Evolutionary conservation across 2,329 filamentous ascomycete species (phyloP), one percentile per base, ranked within the genome.

Genomic region (Ophiocordyceps camponoti-rufipedis): DNA sequence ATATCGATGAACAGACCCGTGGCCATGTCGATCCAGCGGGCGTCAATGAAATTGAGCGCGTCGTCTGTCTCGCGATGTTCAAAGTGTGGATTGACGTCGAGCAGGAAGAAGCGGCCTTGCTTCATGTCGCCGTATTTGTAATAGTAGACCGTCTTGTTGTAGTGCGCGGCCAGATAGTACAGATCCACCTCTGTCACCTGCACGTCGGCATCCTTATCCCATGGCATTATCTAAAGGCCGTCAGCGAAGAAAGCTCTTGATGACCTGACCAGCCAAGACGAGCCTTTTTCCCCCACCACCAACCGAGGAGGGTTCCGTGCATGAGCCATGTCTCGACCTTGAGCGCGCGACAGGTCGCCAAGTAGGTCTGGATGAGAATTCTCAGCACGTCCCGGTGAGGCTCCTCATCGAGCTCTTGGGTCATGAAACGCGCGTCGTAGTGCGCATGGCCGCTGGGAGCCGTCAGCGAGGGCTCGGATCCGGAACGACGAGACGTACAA

Each of bases 301-400:
- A 91, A 7, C 84, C 85, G 31, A 91, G 66, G 29, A 89, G 65
- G n/a, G 81, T 82, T n/a, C 83, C 82, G 56, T 89, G 84, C 54
- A 85, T 83, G 48, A 89, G 74, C 85, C 85, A 89, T 6, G 84
- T 87, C 58, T 88, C 79, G 47, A 87, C 60, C 2, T 75, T 72
- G 29, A 84, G 67, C 35, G 75, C 71, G 43, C 68, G 65, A 55
- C 83, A 81, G 29, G 79, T 83, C 40, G 72, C 66, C 43, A 89
- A 67, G 58, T 87, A 89, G 28, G 83, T 78, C 53, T 79, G 75
- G 45, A 86, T 70, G 53, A 89, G 74, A 51, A 78, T 70, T 44
- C 69, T 71, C 47, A 87, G 68, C 1, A 74, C 78, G 28, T 75
- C 68, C 19, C 68, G 68, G 53, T 80, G 73, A 45, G 78, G 71